Percentiles rank a stretch among this genome's conserved stretches.
These are phyloP conservation scores for Aspergillus hancockii DNA, from an alignment of 495 filamentous ascomycete genomes.

Conservation along the genomic window DNA sequence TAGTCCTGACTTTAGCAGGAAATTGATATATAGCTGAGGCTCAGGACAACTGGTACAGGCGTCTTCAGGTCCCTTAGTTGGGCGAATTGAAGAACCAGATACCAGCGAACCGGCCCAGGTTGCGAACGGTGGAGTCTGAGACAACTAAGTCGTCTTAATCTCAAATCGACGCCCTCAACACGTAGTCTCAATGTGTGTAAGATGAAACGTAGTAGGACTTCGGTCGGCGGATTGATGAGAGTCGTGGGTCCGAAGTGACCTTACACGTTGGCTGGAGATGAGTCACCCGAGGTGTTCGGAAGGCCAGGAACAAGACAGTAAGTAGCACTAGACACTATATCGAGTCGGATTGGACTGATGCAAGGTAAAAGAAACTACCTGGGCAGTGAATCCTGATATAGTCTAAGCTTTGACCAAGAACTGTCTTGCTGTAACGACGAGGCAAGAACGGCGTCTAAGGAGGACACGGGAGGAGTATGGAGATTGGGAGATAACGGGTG, in stretches of 20 bases:
- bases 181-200: slow-evolving; percentile 13
- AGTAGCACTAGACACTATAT: slow-evolving; percentile 9
- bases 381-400: slow-evolving; percentile 17
- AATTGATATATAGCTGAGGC: slow-evolving; percentile 26
- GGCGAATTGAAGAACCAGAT: slow-evolving; percentile 41
- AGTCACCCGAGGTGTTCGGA: slow-evolving; percentile 29
- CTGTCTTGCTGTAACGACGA: slow-evolving; percentile 12
- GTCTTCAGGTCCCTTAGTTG: slow-evolving; percentile 40
- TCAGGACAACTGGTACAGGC: slow-evolving; percentile 36
- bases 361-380: slow-evolving; percentile 5
- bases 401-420: slow-evolving; percentile 14
- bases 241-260: slow-evolving; percentile 25
- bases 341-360: slow-evolving; percentile 9
- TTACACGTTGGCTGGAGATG: slow-evolving; percentile 22
- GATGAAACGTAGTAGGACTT: slow-evolving; percentile 23
- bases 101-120: slow-evolving; percentile 44
- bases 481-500: background rate
- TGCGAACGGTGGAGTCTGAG: slow-evolving; percentile 24
- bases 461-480: background rate
- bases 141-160: slow-evolving; percentile 23
- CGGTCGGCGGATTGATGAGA: slow-evolving; percentile 8
- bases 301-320: slow-evolving; percentile 22
- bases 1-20: slow-evolving; percentile 12
- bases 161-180: slow-evolving; percentile 18
- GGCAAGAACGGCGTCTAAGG: background rate